Evolutionary conservation across 202 grass and related monocot genomes (phyloP).

Genomic region (Brachypodium distachyon): DNA sequence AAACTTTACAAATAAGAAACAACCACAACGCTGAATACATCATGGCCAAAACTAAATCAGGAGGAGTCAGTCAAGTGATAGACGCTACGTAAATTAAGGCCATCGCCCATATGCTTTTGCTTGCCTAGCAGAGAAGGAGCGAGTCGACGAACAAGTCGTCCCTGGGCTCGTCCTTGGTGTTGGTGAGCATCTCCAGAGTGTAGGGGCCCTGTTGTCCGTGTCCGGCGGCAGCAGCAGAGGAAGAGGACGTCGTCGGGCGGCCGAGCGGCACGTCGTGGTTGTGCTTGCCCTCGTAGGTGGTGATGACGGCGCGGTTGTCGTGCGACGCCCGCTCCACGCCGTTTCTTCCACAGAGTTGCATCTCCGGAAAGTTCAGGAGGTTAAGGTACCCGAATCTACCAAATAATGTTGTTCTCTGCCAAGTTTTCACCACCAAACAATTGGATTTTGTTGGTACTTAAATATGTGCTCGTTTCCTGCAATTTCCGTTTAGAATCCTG

Average conservation of each 20-base stretch:
- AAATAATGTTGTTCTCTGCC: background rate
- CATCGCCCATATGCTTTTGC: no score
- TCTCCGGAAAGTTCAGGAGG: constrained; percentile 65
- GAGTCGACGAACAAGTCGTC: constrained; percentile 56
- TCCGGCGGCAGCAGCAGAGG: background rate
- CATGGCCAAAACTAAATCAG: no score
- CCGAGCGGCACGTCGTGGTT: constrained; percentile 66
- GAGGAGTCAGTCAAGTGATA: no score
- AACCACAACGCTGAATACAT: no score
- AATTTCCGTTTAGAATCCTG: constrained; percentile 17
- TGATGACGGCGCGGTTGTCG: constrained; percentile 52
- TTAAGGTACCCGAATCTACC: constrained; percentile 36
- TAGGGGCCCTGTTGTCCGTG: constrained; percentile 8
- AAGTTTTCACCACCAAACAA: background rate
- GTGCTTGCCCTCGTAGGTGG: no score
- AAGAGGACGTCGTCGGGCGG: background rate
- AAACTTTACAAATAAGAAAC: no score
- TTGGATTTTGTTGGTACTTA: background rate
- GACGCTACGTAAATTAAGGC: no score
- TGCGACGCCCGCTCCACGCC: constrained; percentile 70
- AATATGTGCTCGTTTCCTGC: background rate
- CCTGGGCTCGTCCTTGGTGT: constrained; percentile 53
- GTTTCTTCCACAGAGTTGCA: no score
- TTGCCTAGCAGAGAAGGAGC: constrained; percentile 19
- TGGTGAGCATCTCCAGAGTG: constrained; percentile 30